Conservation (phyloP, 192 early-diverging fungal species). For the Podila horticola region DNA sequence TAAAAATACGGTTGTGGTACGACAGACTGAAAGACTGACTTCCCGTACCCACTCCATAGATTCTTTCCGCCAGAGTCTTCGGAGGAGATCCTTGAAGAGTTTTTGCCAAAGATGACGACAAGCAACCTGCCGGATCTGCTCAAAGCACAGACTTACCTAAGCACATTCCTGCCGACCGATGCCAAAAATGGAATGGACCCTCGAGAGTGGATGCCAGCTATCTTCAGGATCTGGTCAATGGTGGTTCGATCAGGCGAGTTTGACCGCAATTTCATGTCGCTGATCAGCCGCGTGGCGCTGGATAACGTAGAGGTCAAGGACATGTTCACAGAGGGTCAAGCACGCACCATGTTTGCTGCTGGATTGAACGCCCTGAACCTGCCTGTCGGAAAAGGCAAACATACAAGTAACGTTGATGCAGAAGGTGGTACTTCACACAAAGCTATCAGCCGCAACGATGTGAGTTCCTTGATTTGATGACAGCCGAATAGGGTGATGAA, state of each 20-base stretch:
- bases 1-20: not conserved
- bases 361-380: constrained; percentile 60
- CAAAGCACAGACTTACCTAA: constrained; percentile 66
- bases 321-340: constrained; percentile 69
- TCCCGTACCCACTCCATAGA: constrained; percentile 22
- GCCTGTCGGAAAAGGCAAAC: constrained; percentile 63
- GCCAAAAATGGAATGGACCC: constrained; percentile 50
- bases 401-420: constrained; percentile 58
- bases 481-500: too few species aligned
- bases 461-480: constrained; percentile 52
- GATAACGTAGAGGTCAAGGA: constrained; percentile 56
- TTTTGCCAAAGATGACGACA: constrained; percentile 79
- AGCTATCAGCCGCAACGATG: constrained; percentile 45
- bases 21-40: too few species aligned
- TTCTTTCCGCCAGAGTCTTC: constrained; percentile 77
- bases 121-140: constrained; percentile 71
- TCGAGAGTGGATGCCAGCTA: constrained; percentile 78
- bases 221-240: constrained; percentile 87
- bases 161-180: constrained; percentile 75
- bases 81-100: constrained; percentile 78
- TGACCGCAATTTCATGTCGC: constrained; percentile 76
- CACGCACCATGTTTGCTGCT: constrained; percentile 65
- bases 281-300: constrained; percentile 76
- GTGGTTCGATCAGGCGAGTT: constrained; percentile 66
- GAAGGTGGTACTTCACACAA: constrained; percentile 56